Conservation (phyloP, 208 protist species). For the Strigomonas galati region DNA sequence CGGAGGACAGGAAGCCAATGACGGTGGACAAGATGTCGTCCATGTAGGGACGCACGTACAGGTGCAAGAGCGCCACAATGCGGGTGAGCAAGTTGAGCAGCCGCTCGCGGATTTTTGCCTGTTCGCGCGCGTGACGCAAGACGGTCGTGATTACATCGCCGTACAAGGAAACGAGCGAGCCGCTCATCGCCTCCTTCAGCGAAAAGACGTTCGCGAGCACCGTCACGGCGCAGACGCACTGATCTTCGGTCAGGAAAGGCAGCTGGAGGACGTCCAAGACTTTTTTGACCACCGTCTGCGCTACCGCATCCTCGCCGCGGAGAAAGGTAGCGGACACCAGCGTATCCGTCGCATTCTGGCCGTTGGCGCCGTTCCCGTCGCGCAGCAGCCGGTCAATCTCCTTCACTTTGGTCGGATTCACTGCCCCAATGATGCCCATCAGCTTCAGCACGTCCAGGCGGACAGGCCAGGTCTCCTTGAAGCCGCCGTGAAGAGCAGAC, state of each 20-base stretch:
- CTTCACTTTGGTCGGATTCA: conserved; percentile 80
- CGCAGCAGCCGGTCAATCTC: conserved; percentile 60
- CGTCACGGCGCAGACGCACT: conserved; percentile 72
- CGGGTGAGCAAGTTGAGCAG: conserved; percentile 57
- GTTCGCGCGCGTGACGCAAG: conserved; percentile 48
- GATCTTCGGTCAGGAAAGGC: conserved; percentile 77
- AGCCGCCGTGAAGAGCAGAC: conserved; percentile 77
- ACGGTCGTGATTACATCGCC: conserved; percentile 62
- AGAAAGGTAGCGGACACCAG: conserved; percentile 14
- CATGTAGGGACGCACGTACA: conserved; percentile 70
- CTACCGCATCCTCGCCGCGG: conserved; percentile 59
- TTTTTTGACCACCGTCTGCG: conserved; percentile 68
- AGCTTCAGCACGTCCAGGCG: conserved; percentile 84
- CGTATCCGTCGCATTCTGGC: conserved; percentile 6
- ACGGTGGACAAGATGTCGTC: conserved; percentile 53
- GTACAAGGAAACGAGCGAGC: conserved; percentile 49
- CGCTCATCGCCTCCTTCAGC: conserved; percentile 47
- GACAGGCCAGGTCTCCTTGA: conserved; percentile 88
- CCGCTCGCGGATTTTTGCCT: conserved; percentile 59
- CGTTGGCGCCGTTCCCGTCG: conserved; percentile 27
- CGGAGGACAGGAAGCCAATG: conserved; percentile 46
- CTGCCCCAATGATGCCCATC: conserved; percentile 88
- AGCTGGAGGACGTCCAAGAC: conserved; percentile 78
- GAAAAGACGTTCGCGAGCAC: conserved; percentile 75
- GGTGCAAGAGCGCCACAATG: conserved; percentile 52